phyloP scores from a whole-genome alignment of 169 alveolate genomes.

The Eimeria acervulina region DNA sequence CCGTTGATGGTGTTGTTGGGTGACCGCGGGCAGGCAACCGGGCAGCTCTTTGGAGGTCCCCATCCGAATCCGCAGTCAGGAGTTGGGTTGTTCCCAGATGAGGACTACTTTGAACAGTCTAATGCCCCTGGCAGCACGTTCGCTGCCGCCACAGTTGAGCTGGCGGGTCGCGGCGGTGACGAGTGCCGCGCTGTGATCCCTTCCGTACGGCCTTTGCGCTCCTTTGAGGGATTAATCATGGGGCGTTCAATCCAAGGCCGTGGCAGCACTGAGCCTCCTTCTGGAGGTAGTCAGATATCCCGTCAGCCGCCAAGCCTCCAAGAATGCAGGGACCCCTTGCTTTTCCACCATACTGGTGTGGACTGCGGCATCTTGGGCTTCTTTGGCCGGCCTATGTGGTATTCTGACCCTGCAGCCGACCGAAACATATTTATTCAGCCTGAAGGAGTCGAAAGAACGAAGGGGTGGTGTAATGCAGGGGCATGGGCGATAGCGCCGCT shows the following conservation, averaged over 20 bases:
- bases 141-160: slow-evolving; percentile 49
- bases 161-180: slow-evolving; percentile 4
- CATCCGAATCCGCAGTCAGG: neutral
- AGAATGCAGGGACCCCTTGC: neutral
- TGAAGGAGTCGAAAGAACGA: neutral
- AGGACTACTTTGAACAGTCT: neutral
- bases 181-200: neutral
- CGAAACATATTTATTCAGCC: neutral
- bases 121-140: slow-evolving; percentile 41
- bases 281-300: neutral
- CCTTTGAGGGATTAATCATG: slow-evolving; percentile 19
- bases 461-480: neutral
- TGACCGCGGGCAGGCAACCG: neutral
- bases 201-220: neutral
- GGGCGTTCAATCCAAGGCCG: neutral
- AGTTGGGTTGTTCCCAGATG: neutral
- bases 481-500: neutral
- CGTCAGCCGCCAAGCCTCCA: neutral
- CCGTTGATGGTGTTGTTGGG: slow-evolving; percentile 57
- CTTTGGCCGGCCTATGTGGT: slow-evolving; percentile 69
- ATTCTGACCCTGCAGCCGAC: slow-evolving; percentile 23
- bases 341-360: neutral
- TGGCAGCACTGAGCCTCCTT: neutral
- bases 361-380: slow-evolving; percentile 35
- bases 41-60: slow-evolving; percentile 12